These are phyloP conservation scores for Acanthamoeba comandoni DNA, from an alignment of 208 protist species.

Conservation along the genomic window DNA sequence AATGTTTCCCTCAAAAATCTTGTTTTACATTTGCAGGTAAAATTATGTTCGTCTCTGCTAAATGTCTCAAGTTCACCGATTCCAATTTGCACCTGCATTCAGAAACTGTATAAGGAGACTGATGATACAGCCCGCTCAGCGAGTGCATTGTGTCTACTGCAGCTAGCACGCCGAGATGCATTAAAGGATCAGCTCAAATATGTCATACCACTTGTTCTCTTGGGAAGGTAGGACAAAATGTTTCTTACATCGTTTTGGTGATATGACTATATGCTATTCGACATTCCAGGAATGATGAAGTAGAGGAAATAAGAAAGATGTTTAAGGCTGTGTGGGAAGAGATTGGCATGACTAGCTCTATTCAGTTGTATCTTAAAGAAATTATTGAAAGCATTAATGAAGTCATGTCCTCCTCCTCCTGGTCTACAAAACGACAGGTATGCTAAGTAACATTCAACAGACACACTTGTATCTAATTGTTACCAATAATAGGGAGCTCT, in stretches of 20 bases:
- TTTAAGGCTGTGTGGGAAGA: conserved; percentile 63
- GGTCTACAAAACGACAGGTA: conserved; percentile 61
- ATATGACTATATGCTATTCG: background rate
- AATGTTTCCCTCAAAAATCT: conserved; percentile 47
- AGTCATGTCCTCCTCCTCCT: conserved; percentile 18
- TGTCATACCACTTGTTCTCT: conserved; percentile 42
- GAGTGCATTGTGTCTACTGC: conserved; percentile 61
- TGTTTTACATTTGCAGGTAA: conserved; percentile 60
- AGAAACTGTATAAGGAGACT: conserved; percentile 67
- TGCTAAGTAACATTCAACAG: no score
- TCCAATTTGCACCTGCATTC: background rate
- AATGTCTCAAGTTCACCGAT: background rate
- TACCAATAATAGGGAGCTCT: conserved; percentile 25
- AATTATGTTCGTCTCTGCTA: background rate
- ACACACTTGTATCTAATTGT: background rate
- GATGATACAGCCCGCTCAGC: conserved; percentile 34
- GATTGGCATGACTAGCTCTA: conserved; percentile 28
- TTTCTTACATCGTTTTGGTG: background rate
- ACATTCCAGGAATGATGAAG: conserved; percentile 63
- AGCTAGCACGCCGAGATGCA: conserved; percentile 39
- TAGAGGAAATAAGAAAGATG: conserved; percentile 39
- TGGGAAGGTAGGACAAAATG: conserved; percentile 37
- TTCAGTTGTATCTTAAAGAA: conserved; percentile 73
- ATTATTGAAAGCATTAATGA: conserved; percentile 44
- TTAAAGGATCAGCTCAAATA: conserved; percentile 64